These are phyloP conservation scores for Fragaria vesca DNA, from an alignment of 306 rosid genomes.

Conservation along the genomic window DNA sequence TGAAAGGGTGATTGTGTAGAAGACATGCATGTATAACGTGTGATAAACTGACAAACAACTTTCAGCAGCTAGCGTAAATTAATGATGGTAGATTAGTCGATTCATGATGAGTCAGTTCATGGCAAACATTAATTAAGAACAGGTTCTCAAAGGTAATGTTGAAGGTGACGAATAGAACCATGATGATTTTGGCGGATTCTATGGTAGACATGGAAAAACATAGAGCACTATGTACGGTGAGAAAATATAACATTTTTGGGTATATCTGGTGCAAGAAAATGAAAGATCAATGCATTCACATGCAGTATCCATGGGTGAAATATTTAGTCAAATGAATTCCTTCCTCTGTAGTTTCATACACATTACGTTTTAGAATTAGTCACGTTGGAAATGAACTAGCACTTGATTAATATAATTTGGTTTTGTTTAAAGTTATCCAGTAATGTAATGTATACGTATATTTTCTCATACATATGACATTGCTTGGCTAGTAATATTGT, in stretches of 20 bases:
- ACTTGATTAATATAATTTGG: background rate
- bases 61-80: background rate
- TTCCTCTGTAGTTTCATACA: background rate
- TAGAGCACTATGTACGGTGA: background rate
- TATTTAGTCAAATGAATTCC: background rate
- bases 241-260: background rate
- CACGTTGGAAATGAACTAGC: background rate
- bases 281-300: background rate
- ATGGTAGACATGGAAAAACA: background rate
- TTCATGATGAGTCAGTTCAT: background rate
- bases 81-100: background rate
- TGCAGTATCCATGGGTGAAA: background rate
- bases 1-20: background rate
- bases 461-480: no score
- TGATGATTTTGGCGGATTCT: background rate
- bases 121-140: no score
- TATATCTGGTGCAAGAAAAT: background rate
- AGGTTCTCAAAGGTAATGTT: no score
- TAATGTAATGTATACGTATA: no score
- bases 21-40: background rate
- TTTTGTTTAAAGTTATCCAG: no score
- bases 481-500: no score
- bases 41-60: background rate
- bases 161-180: background rate
- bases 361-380: background rate